Evolutionary conservation across 2,329 filamentous ascomycete genomes (phyloP).

Genomic region (Ilyonectria destructans): DNA sequence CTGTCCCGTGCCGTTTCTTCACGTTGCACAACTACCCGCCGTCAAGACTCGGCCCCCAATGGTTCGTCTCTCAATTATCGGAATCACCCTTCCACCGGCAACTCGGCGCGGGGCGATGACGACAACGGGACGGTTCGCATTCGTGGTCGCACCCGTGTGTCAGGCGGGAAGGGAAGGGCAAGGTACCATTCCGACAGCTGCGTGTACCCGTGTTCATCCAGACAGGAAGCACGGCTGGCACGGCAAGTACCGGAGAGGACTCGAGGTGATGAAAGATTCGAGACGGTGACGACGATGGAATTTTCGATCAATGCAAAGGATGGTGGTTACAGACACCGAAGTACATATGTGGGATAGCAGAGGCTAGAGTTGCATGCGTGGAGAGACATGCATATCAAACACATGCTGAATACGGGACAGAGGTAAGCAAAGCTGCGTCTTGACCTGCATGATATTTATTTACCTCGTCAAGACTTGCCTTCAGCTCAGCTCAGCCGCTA

Average conservation of each 20-base stretch:
- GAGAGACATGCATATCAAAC: neutral
- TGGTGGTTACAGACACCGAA: neutral
- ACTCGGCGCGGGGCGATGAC: neutral
- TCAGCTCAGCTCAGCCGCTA: neutral
- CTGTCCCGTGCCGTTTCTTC: neutral
- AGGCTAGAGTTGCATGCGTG: neutral
- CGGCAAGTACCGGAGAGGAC: neutral
- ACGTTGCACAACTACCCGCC: slow-evolving; percentile 1
- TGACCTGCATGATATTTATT: slow-evolving; percentile 21
- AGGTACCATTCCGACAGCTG: neutral
- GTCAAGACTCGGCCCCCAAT: slow-evolving; percentile 5
- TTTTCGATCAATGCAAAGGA: neutral
- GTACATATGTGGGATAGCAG: neutral
- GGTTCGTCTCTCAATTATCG: neutral
- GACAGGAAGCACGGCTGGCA: neutral
- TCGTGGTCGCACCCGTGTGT: slow-evolving; percentile 9
- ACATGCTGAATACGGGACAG: slow-evolving; percentile 11
- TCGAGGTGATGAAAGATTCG: neutral
- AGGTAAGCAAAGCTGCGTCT: slow-evolving; percentile 5
- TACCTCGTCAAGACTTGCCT: slow-evolving; percentile 21
- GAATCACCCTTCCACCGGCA: neutral
- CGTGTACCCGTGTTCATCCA: neutral
- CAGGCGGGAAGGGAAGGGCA: neutral
- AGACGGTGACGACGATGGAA: neutral
- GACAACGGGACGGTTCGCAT: slow-evolving; percentile 1